These are phyloP conservation scores for Lophiostoma macrostomum DNA, from an alignment of 495 filamentous ascomycete species.

Conservation along the genomic window DNA sequence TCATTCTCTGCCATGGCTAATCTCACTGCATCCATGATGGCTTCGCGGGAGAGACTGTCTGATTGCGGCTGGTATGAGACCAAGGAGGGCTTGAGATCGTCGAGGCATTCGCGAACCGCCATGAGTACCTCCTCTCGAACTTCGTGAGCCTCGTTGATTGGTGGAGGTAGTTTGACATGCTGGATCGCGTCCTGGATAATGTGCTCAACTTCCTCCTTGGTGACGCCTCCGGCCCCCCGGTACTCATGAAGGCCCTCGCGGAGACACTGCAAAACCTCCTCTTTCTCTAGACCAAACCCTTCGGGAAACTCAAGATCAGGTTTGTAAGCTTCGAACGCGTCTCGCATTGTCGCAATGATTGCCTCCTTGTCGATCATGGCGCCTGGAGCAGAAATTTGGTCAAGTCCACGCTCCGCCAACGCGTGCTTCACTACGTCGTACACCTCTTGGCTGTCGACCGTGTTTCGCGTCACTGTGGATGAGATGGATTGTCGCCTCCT, in stretches of 20 bases:
- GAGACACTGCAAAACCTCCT: conserved; percentile 81
- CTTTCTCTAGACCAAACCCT: conserved; percentile 81
- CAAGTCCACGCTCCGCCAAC: conserved; percentile 56
- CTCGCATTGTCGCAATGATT: conserved; percentile 77
- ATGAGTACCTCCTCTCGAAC: conserved; percentile 74
- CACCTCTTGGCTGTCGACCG: conserved; percentile 72
- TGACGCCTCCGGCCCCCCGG: conserved; percentile 54
- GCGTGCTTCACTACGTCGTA: conserved; percentile 77
- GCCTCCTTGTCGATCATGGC: conserved; percentile 59
- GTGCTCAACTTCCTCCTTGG: conserved; percentile 71
- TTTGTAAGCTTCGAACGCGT: conserved; percentile 88
- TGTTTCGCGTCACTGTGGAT: conserved; percentile 48
- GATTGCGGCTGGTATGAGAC: conserved; percentile 42
- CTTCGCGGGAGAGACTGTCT: conserved; percentile 48
- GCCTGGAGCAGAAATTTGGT: conserved; percentile 9
- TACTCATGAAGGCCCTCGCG: conserved; percentile 79
- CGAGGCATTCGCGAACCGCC: conserved; percentile 72
- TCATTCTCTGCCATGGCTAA: conserved; percentile 53
- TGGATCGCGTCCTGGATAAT: conserved; percentile 80
- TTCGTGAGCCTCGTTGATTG: conserved; percentile 60
- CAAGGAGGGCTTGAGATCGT: conserved; percentile 65
- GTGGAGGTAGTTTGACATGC: conserved; percentile 67
- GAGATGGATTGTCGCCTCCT: conserved; percentile 63
- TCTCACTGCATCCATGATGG: conserved; percentile 55
- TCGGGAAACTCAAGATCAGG: conserved; percentile 87